phyloP scores from a whole-genome alignment of 176 grass and related monocot genomes.

The Aegilops umbellulata region DNA sequence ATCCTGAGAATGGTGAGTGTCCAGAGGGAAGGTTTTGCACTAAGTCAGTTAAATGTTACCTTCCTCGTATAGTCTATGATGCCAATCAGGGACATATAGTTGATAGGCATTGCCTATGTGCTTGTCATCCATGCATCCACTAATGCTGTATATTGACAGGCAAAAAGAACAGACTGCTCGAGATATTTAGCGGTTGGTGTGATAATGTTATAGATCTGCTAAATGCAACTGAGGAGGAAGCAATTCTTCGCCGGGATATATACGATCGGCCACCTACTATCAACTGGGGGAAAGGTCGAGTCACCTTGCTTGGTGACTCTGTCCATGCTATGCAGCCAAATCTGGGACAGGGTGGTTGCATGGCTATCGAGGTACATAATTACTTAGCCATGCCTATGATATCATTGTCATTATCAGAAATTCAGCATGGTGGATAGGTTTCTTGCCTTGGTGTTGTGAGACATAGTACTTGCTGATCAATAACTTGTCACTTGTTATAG shows the following conservation, averaged over 20 bases:
- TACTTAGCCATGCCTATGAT: constrained; percentile 14
- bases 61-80: not conserved
- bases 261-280: constrained; percentile 81
- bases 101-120: not conserved
- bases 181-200: constrained; percentile 91
- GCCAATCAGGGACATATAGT: not conserved
- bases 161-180: constrained; percentile 68
- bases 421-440: not conserved
- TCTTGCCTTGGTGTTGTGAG: constrained; percentile 9
- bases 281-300: constrained; percentile 85
- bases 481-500: constrained; percentile 38
- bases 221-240: constrained; percentile 83
- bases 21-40: not conserved
- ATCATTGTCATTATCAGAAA: not conserved
- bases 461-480: not conserved
- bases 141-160: constrained; percentile 45
- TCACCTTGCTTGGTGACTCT: constrained; percentile 97
- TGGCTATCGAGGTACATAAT: constrained; percentile 93
- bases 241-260: constrained; percentile 87
- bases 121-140: constrained; percentile 3
- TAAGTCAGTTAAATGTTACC: constrained; percentile 10
- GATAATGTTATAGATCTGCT: constrained; percentile 90
- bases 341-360: constrained; percentile 97
- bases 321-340: constrained; percentile 99
- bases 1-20: constrained; percentile 79